phyloP scores from a whole-genome alignment of 2,329 filamentous ascomycete genomes.

The Pseudogymnoascus sp. region DNA sequence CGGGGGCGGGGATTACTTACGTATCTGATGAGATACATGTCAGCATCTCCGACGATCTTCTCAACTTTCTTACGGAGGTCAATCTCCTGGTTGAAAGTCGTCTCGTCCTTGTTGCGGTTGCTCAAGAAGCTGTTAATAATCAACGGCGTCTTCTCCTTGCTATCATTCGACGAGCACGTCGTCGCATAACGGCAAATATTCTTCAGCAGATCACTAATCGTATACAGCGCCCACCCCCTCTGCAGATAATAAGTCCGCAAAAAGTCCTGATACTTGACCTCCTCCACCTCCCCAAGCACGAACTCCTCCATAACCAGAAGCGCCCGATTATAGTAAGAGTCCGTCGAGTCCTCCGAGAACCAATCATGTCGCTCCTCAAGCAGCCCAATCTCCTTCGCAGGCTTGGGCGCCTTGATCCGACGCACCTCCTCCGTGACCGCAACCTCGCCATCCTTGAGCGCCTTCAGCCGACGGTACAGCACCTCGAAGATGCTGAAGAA shows the following conservation, averaged over 20 bases:
- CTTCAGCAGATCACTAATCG: constrained; percentile 78
- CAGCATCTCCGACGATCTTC: constrained; percentile 84
- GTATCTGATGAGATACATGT: constrained; percentile 83
- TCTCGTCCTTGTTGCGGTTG: constrained; percentile 73
- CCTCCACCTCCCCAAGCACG: constrained; percentile 73
- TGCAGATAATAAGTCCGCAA: constrained; percentile 86
- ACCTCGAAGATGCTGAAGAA: constrained; percentile 91
- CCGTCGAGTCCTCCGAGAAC: constrained; percentile 56
- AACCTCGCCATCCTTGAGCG: constrained; percentile 71
- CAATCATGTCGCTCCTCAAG: constrained; percentile 71
- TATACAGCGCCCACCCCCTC: constrained; percentile 88
- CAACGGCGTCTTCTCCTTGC: constrained; percentile 88
- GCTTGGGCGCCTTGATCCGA: constrained; percentile 66
- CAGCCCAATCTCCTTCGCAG: constrained; percentile 76
- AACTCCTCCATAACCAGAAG: constrained; percentile 80
- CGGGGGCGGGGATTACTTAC: no score
- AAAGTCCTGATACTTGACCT: constrained; percentile 78
- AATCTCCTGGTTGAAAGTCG: constrained; percentile 83
- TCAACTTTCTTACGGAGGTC: constrained; percentile 87
- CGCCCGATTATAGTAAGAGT: constrained; percentile 76
- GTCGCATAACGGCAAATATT: constrained; percentile 73
- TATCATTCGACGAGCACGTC: constrained; percentile 74
- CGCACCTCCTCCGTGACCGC: constrained; percentile 66
- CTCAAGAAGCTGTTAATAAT: constrained; percentile 80
- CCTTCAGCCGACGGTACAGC: constrained; percentile 75